phyloP scores from a whole-genome alignment of 352 stramenopile species.

The Blastocystis sp. region DNA sequence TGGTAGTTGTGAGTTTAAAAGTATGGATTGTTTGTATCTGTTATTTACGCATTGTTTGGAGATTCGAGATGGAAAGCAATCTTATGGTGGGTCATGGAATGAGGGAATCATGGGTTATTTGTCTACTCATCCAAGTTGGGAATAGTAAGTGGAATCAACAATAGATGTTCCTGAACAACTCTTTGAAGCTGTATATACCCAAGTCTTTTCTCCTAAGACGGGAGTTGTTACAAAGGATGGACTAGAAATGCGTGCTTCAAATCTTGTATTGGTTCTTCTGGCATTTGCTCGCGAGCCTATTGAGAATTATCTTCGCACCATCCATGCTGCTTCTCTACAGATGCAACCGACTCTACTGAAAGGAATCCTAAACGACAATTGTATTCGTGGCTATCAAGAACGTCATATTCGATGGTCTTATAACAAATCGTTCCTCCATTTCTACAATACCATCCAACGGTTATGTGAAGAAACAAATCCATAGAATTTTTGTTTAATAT shows the following conservation, averaged over 20 bases:
- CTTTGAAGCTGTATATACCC: not conserved
- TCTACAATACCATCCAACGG: not conserved
- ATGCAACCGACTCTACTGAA: not conserved
- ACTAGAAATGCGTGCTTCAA: not conserved
- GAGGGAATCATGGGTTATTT: not conserved
- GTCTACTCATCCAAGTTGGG: not conserved
- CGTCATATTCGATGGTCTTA: slow-evolving; percentile 17
- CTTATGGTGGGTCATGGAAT: not conserved
- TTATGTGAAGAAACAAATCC: not conserved
- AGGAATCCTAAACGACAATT: slow-evolving; percentile 1
- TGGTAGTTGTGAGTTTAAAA: slow-evolving; percentile 46
- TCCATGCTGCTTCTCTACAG: not conserved
- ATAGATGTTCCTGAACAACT: not conserved
- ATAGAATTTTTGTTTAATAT: not conserved
- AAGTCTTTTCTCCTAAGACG: slow-evolving; percentile 23
- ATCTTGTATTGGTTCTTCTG: slow-evolving; percentile 23
- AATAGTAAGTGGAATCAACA: not conserved
- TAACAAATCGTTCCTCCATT: slow-evolving; percentile 24
- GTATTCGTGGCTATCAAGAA: slow-evolving; percentile 4
- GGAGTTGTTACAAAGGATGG: slow-evolving; percentile 38
- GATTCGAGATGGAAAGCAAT: not conserved
- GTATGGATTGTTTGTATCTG: slow-evolving; percentile 53
- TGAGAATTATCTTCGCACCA: not conserved
- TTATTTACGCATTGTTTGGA: slow-evolving; percentile 17
- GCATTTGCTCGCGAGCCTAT: not conserved